A percentile compares a stretch with the other conserved stretches of the same genome.
Evolutionary conservation across 1,284 basidiomycete genomes (phyloP).

Genomic region (Ustilago lituana): DNA sequence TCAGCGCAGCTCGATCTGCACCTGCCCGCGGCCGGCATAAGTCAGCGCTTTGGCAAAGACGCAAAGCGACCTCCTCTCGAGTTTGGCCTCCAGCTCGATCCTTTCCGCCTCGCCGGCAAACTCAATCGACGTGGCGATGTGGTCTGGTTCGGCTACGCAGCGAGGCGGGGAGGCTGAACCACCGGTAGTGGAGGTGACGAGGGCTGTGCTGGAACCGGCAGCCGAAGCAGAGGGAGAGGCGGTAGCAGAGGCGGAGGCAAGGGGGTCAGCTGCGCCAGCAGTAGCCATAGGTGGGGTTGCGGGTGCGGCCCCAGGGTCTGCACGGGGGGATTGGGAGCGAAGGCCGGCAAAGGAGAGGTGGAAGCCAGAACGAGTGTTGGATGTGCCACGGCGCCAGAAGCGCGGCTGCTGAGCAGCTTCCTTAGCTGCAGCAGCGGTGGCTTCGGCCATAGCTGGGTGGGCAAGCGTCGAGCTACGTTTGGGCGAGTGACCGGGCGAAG

Average conservation of each 20-base stretch:
- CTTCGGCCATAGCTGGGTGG: slow-evolving; percentile 24
- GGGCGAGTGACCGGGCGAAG: slow-evolving; percentile 19
- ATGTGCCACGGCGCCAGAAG: slow-evolving; percentile 46
- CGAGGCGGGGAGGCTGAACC: too few relatives aligned
- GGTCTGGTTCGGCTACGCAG: too few relatives aligned
- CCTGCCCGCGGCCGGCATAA: slow-evolving; percentile 30
- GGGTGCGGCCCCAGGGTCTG: neutral
- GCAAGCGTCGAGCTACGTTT: slow-evolving; percentile 31
- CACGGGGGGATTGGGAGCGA: slow-evolving; percentile 25
- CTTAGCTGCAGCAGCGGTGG: neutral
- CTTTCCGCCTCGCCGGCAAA: slow-evolving; percentile 4
- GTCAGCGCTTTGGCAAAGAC: slow-evolving; percentile 36
- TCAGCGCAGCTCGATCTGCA: slow-evolving; percentile 26
- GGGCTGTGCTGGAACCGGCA: neutral
- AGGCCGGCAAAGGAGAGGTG: slow-evolving; percentile 44
- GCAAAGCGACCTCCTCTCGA: slow-evolving; percentile 17
- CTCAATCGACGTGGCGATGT: too few relatives aligned
- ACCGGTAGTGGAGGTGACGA: too few relatives aligned
- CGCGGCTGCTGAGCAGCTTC: slow-evolving; percentile 22
- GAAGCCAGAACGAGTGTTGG: slow-evolving; percentile 31
- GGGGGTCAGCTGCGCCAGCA: slow-evolving; percentile 5
- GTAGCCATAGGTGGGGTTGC: slow-evolving; percentile 7
- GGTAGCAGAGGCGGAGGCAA: neutral
- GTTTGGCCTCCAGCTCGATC: slow-evolving; percentile 10
- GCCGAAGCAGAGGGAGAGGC: slow-evolving; percentile 3